Evolutionary conservation across 768 basidiomycete species (phyloP).

Genomic region (Phlebiopsis gigantea): DNA sequence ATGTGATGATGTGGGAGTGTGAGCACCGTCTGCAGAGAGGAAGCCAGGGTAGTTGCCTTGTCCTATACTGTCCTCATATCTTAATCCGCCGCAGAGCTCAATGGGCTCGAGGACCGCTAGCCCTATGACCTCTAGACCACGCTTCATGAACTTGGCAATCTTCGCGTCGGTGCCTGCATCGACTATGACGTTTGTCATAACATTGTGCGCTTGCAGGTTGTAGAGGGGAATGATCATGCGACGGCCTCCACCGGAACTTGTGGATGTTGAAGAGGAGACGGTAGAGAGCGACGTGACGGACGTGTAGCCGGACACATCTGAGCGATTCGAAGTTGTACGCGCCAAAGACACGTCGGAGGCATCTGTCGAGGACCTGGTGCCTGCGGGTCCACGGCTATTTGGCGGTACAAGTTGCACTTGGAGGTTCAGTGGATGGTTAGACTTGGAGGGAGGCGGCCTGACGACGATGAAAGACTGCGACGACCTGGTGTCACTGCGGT

Average conservation of each 20-base stretch:
- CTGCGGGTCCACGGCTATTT: slow-evolving; percentile 35
- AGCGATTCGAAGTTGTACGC: slow-evolving; percentile 45
- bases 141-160: slow-evolving; percentile 63
- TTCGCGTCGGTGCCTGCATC: slow-evolving; percentile 88
- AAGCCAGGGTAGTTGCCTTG: not conserved
- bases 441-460: slow-evolving; percentile 78
- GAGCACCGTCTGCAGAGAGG: slow-evolving; percentile 6
- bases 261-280: slow-evolving; percentile 31
- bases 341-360: slow-evolving; percentile 22
- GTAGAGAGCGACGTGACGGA: slow-evolving; percentile 46
- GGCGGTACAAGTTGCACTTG: slow-evolving; percentile 90
- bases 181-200: slow-evolving; percentile 79
- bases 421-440: slow-evolving; percentile 84
- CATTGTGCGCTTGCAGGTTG: slow-evolving; percentile 84
- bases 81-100: slow-evolving; percentile 52
- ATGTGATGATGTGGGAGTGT: slow-evolving; percentile 13
- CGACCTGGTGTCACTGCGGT: not conserved
- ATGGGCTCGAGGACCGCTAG: slow-evolving; percentile 77
- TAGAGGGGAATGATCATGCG: slow-evolving; percentile 81
- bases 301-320: slow-evolving; percentile 42
- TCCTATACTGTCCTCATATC: slow-evolving; percentile 1
- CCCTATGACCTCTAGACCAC: slow-evolving; percentile 57
- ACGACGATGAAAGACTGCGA: slow-evolving; percentile 86
- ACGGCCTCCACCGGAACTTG: slow-evolving; percentile 44
- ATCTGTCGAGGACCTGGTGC: slow-evolving; percentile 35